A percentile compares a stretch with the other conserved stretches of the same genome.
phyloP scores from a whole-genome alignment of 345 rosid species.

The Dovyalis caffra region DNA sequence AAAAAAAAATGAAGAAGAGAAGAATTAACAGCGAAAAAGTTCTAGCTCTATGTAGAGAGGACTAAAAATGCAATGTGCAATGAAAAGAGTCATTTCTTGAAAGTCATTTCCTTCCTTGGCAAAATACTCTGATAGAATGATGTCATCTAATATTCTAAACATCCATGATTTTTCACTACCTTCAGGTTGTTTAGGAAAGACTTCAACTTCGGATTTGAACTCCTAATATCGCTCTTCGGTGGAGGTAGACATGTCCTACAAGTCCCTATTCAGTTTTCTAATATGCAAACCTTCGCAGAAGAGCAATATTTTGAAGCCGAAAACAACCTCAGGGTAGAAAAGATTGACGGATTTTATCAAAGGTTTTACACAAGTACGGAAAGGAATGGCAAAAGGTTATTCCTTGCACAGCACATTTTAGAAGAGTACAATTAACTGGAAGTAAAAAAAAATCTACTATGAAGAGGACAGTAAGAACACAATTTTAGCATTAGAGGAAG shows the following conservation, averaged over 20 bases:
- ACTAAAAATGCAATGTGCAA: no score
- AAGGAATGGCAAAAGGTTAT: conserved; percentile 69
- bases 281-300: conserved; percentile 35
- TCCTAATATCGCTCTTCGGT: conserved; percentile 76
- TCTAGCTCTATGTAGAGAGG: neutral
- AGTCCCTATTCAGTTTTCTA: conserved; percentile 70
- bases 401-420: conserved; percentile 34
- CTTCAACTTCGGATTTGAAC: conserved; percentile 41
- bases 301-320: conserved; percentile 59
- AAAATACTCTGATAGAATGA: conserved; percentile 64
- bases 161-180: conserved; percentile 66
- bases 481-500: conserved; percentile 74
- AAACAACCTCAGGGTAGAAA: conserved; percentile 53
- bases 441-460: no score
- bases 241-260: conserved; percentile 58
- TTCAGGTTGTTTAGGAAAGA: conserved; percentile 58
- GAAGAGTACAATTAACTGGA: no score
- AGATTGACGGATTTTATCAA: conserved; percentile 68
- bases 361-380: conserved; percentile 72
- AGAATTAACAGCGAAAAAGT: neutral
- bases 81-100: conserved; percentile 44
- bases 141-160: conserved; percentile 70
- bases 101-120: conserved; percentile 72
- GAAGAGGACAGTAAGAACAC: conserved; percentile 20
- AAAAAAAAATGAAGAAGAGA: no score